Evolutionary conservation across 495 filamentous ascomycete species (phyloP).

Genomic region (Neurospora tetrasperma): DNA sequence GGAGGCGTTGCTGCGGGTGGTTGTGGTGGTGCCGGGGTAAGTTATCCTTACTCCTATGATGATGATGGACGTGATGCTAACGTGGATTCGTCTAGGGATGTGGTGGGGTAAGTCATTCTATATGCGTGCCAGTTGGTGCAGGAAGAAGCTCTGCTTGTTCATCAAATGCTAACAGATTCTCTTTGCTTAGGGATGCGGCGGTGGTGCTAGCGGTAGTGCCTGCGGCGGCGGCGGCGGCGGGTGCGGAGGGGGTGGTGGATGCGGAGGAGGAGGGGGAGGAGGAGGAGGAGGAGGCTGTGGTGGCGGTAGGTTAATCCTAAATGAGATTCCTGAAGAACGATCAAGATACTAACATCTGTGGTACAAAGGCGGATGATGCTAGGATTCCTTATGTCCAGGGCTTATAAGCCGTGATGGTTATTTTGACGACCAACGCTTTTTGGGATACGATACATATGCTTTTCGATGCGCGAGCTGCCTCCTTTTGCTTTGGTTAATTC

Average conservation of each 20-base stretch:
- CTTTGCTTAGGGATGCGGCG: slow-evolving; percentile 38
- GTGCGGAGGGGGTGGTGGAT: slow-evolving; percentile 29
- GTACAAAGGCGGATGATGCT: neutral
- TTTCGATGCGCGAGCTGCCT: no score
- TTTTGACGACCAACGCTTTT: neutral
- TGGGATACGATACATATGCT: no score
- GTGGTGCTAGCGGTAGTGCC: slow-evolving; percentile 44
- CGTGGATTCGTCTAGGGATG: slow-evolving; percentile 5
- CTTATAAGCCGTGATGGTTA: neutral
- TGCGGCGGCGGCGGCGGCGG: slow-evolving; percentile 40
- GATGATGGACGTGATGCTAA: neutral
- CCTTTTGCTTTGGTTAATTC: no score
- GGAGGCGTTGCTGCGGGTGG: slow-evolving; percentile 27
- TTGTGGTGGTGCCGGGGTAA: slow-evolving; percentile 20
- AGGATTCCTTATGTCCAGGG: neutral
- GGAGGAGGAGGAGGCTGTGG: neutral
- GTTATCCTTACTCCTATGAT: neutral
- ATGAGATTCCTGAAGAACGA: neutral
- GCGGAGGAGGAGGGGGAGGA: slow-evolving; percentile 25
- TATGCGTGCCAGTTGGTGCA: neutral
- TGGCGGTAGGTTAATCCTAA: neutral
- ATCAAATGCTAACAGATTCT: neutral
- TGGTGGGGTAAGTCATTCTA: neutral
- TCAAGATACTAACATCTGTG: neutral
- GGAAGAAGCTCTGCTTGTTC: neutral